Evolutionary conservation across 2,329 filamentous ascomycete species (phyloP).

Genomic region (Ampelomyces quisqualis): DNA sequence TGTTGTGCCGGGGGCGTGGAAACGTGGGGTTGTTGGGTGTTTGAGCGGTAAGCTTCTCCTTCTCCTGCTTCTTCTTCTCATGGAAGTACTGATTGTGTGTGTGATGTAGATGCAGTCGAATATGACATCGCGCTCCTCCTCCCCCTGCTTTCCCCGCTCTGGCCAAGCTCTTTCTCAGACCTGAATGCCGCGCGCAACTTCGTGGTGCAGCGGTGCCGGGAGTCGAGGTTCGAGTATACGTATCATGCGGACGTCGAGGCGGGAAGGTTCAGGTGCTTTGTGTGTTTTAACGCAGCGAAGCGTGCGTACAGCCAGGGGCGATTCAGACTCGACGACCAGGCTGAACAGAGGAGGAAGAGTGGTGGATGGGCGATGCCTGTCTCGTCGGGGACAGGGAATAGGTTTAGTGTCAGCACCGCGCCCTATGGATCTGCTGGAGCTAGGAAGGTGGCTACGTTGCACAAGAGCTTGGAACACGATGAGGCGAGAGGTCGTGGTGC

Average conservation of each 20-base stretch:
- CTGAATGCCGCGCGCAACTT: conserved; percentile 12
- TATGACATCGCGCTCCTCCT: background rate
- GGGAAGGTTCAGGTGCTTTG: conserved; percentile 2
- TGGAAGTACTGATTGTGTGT: too few relatives aligned
- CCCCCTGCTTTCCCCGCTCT: background rate
- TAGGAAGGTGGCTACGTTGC: too few relatives aligned
- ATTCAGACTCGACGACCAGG: background rate
- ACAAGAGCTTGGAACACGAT: too few relatives aligned
- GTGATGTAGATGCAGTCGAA: background rate
- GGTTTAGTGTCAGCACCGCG: background rate
- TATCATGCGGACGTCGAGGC: conserved; percentile 4
- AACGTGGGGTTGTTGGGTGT: background rate
- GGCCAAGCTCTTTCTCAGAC: conserved; percentile 1
- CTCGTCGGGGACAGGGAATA: too few relatives aligned
- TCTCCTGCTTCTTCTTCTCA: too few relatives aligned
- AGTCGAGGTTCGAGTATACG: conserved; percentile 2
- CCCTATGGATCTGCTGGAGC: too few relatives aligned
- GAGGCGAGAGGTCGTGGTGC: too few relatives aligned
- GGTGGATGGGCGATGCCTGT: too few relatives aligned
- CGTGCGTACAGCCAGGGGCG: background rate
- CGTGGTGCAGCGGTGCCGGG: background rate
- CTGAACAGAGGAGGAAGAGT: background rate
- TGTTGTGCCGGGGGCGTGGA: background rate
- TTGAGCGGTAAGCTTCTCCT: too few relatives aligned
- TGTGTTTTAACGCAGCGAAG: conserved; percentile 2